Evolutionary conservation across 257 asterid genomes (phyloP).

Genomic region (Ocimum tenuiflorum): DNA sequence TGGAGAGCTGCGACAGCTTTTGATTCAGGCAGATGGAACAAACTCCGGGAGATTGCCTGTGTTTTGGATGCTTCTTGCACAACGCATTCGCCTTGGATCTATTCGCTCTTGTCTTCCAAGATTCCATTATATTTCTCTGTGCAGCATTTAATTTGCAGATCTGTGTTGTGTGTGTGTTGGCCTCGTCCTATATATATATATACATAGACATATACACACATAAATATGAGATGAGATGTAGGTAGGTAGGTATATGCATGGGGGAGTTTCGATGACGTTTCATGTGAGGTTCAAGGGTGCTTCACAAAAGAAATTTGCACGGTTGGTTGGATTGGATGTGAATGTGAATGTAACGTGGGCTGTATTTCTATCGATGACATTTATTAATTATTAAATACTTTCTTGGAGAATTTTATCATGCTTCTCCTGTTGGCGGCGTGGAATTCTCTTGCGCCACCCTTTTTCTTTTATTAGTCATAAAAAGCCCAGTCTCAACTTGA

Average conservation of each 20-base stretch:
- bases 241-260: constrained; percentile 17
- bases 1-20: constrained; percentile 33
- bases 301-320: constrained; percentile 26
- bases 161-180: not conserved
- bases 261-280: constrained; percentile 48
- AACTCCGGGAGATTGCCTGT: constrained; percentile 64
- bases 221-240: no score
- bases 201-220: no score
- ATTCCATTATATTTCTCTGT: constrained; percentile 27
- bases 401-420: constrained; percentile 1
- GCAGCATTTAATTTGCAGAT: not conserved
- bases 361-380: not conserved
- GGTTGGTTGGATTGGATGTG: constrained; percentile 38
- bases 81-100: constrained; percentile 25
- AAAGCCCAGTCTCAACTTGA: not conserved
- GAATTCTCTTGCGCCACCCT: constrained; percentile 16
- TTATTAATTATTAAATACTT: not conserved
- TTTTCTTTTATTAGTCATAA: not conserved
- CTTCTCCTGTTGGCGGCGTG: constrained; percentile 21
- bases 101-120: constrained; percentile 22
- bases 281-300: constrained; percentile 46
- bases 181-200: no score
- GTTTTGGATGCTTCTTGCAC: constrained; percentile 68
- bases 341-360: not conserved
- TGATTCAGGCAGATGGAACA: constrained; percentile 60